phyloP scores from a whole-genome alignment of 2,329 filamentous ascomycete species.

The Aureobasidium sp. region DNA sequence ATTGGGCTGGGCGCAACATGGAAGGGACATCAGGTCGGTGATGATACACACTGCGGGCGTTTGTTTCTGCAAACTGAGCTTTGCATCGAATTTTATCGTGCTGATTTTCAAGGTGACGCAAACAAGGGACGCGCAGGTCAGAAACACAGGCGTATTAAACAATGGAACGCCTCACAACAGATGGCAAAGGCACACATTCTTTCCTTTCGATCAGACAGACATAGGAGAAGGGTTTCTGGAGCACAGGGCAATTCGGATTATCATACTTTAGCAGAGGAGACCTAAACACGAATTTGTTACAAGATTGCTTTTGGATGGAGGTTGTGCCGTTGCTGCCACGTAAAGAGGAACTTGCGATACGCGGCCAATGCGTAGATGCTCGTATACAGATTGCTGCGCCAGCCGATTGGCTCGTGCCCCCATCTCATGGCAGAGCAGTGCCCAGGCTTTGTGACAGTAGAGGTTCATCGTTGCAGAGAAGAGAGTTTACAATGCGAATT shows the following conservation, averaged over 20 bases:
- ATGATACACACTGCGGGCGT: background rate
- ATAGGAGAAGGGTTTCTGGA: background rate
- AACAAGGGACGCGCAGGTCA: background rate
- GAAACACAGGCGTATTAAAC: background rate
- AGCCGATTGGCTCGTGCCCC: conserved; percentile 6
- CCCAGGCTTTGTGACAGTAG: background rate
- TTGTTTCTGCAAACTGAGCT: background rate
- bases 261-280: background rate
- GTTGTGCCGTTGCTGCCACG: background rate
- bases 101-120: background rate
- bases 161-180: background rate
- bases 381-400: background rate
- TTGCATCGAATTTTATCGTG: background rate
- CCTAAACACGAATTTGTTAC: background rate
- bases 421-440: background rate
- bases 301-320: background rate
- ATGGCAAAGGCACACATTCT: background rate
- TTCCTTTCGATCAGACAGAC: background rate
- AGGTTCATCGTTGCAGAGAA: background rate
- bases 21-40: background rate
- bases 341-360: background rate
- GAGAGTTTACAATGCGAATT: background rate
- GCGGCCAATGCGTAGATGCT: conserved; percentile 2
- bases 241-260: background rate
- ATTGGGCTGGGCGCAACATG: background rate